Percentiles rank a stretch among this genome's conserved stretches.
Evolutionary conservation across 2,329 filamentous ascomycete species (phyloP).

Genomic region (Calonectria pteridis): DNA sequence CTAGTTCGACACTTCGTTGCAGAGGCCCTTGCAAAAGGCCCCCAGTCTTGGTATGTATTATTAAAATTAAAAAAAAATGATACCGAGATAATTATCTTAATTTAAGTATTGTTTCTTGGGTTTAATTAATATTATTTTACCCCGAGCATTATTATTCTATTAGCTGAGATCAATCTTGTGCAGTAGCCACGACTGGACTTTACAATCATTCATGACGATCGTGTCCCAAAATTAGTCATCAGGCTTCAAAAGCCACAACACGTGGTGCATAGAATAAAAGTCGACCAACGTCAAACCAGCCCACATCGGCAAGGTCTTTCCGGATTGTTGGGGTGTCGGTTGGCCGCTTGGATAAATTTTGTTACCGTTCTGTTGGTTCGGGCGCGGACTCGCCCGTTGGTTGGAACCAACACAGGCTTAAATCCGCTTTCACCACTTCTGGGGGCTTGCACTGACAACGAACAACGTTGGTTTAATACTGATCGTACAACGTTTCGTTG

Average conservation of each 20-base stretch:
- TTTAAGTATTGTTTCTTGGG: too few species aligned
- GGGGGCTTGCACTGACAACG: conserved; percentile 6
- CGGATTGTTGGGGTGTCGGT: conserved; percentile 7
- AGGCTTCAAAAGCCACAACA: neutral
- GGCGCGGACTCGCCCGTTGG: neutral
- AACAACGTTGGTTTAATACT: neutral
- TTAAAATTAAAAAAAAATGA: too few species aligned
- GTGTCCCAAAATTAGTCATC: neutral
- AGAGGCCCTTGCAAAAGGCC: too few species aligned
- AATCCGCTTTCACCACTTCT: neutral
- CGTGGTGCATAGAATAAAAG: neutral
- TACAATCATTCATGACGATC: neutral
- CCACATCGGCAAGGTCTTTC: conserved; percentile 5
- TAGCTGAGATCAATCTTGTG: too few species aligned
- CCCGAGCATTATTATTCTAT: too few species aligned
- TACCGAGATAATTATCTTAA: too few species aligned
- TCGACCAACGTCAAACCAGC: neutral
- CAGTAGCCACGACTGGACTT: too few species aligned
- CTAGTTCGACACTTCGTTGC: too few species aligned
- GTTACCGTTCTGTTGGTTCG: neutral
- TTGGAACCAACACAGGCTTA: conserved; percentile 8
- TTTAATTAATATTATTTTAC: too few species aligned
- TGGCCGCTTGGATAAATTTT: conserved; percentile 14
- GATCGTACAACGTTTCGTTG: neutral
- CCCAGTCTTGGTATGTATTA: too few species aligned